A percentile compares a stretch with the other conserved stretches of the same genome.
Evolutionary conservation across 805 yeast species (phyloP).

Genomic region (Kuraishia molischiana): DNA sequence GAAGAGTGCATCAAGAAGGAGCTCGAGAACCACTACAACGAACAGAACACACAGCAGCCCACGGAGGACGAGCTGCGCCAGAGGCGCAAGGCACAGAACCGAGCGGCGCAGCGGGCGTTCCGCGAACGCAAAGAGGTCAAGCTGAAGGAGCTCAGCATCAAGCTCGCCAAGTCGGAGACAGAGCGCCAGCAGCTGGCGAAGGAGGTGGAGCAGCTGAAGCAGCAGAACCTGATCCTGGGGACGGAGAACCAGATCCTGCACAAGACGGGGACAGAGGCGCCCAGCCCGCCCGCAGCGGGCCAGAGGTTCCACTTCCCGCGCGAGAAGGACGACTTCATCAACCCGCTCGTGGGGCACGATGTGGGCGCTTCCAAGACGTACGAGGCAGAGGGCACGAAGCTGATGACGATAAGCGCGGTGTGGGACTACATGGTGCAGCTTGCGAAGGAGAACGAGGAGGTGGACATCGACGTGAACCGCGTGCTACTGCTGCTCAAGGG

Average conservation of each 20-base stretch:
- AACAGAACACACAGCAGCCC: not conserved
- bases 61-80: not conserved
- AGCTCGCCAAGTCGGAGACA: constrained; percentile 44
- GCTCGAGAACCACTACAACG: not conserved
- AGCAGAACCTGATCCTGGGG: constrained; percentile 44
- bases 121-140: constrained; percentile 72
- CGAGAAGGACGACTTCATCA: constrained; percentile 6
- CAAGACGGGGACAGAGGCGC: constrained; percentile 13
- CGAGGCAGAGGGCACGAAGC: constrained; percentile 27
- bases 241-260: constrained; percentile 54
- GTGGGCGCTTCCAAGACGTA: constrained; percentile 6
- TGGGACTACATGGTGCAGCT: constrained; percentile 66
- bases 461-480: constrained; percentile 41
- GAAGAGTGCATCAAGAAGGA: constrained; percentile 2
- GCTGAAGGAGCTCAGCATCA: constrained; percentile 55
- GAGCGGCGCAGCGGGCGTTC: constrained; percentile 85
- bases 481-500: constrained; percentile 58
- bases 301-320: constrained; percentile 5
- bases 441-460: constrained; percentile 35
- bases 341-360: constrained; percentile 1
- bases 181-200: constrained; percentile 28
- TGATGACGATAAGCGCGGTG: constrained; percentile 66
- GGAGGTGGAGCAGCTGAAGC: constrained; percentile 32
- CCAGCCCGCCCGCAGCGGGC: constrained; percentile 1
- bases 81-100: constrained; percentile 53